A percentile compares a stretch with the other conserved stretches of the same genome.
Conservation (phyloP, 768 basidiomycete genomes). For the Bullera alba region DNA sequence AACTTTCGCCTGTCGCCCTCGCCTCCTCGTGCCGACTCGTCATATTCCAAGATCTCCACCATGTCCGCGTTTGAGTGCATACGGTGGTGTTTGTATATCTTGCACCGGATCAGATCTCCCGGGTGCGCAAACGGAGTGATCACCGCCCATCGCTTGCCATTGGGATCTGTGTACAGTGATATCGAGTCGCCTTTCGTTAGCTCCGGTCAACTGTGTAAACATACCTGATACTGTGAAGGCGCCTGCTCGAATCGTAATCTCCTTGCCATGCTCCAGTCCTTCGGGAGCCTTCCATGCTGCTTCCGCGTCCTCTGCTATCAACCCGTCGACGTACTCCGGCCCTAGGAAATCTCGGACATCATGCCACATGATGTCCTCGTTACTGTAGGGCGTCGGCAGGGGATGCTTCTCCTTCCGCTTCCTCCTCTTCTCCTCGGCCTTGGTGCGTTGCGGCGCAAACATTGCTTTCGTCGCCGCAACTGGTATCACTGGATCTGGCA, state of each 20-base stretch:
- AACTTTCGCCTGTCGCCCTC: conserved; percentile 60
- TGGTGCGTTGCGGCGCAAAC: conserved; percentile 1
- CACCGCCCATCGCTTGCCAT: conserved; percentile 63
- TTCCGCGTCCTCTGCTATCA: conserved; percentile 50
- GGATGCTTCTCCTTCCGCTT: conserved; percentile 40
- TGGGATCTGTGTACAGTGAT: conserved; percentile 61
- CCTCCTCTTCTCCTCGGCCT: not conserved
- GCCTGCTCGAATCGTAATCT: conserved; percentile 57
- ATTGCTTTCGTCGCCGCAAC: not conserved
- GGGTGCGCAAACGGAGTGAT: conserved; percentile 78
- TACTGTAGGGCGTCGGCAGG: conserved; percentile 60
- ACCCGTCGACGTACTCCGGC: conserved; percentile 52
- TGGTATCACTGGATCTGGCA: no score
- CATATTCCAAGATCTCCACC: conserved; percentile 34
- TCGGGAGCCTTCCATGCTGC: conserved; percentile 50
- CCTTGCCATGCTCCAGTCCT: conserved; percentile 56
- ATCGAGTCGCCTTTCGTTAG: conserved; percentile 20
- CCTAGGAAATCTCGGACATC: conserved; percentile 68
- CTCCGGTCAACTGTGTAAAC: conserved; percentile 50
- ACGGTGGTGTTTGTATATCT: conserved; percentile 60
- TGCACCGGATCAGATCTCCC: conserved; percentile 67
- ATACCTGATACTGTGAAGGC: conserved; percentile 54
- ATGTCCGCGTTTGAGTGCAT: conserved; percentile 67
- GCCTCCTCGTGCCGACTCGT: conserved; percentile 28
- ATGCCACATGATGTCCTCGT: conserved; percentile 66